These are phyloP conservation scores for Mycena venus DNA, from an alignment of 768 basidiomycete genomes.

Conservation along the genomic window DNA sequence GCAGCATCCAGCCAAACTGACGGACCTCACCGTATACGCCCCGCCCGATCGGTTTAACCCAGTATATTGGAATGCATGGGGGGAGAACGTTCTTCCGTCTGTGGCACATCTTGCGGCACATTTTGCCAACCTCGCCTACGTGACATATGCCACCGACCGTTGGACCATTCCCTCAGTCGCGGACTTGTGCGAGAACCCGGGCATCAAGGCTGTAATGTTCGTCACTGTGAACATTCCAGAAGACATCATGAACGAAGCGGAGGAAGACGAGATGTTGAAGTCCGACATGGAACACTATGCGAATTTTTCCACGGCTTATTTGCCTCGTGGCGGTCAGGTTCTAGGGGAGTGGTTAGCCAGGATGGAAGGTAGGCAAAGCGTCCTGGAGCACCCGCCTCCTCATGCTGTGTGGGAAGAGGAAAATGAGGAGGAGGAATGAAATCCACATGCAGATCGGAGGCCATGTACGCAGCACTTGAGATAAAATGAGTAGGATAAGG, in stretches of 20 bases:
- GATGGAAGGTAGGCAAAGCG: slow-evolving; percentile 2
- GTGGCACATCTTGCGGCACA: not conserved
- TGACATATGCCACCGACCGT: slow-evolving; percentile 9
- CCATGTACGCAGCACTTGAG: too few species aligned
- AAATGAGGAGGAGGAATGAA: too few species aligned
- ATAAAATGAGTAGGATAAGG: too few species aligned
- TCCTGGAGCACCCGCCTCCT: not conserved
- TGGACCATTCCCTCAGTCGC: not conserved
- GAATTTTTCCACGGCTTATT: not conserved
- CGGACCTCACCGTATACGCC: slow-evolving; percentile 5
- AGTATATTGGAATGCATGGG: not conserved
- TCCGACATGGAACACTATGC: not conserved
- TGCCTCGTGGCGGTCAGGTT: not conserved
- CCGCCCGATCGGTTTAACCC: not conserved
- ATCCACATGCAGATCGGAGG: too few species aligned
- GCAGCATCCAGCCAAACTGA: not conserved
- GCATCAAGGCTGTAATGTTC: not conserved
- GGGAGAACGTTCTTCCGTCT: not conserved
- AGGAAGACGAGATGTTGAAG: not conserved
- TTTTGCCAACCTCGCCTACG: slow-evolving; percentile 9
- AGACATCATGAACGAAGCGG: not conserved
- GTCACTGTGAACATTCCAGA: not conserved
- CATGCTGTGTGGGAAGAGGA: too few species aligned
- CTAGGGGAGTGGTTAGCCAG: not conserved
- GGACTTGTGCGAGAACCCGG: too few species aligned